These are phyloP conservation scores for Cladophialophora immunda DNA, from an alignment of 2,329 filamentous ascomycete genomes.

Conservation along the genomic window DNA sequence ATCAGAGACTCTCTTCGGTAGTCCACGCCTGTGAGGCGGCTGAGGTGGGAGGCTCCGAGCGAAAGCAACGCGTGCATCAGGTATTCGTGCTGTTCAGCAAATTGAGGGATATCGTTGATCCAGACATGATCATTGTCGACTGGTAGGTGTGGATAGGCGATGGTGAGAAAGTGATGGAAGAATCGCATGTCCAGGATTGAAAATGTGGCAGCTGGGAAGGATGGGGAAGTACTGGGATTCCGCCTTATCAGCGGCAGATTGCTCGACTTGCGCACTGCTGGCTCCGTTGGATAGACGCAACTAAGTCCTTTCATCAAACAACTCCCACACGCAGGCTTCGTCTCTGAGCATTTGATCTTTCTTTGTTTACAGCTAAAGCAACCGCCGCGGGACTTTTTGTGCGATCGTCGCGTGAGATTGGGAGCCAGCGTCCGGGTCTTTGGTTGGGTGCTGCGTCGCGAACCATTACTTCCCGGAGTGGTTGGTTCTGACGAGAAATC, in stretches of 20 bases:
- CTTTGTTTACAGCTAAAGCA: slow-evolving; percentile 53
- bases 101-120: slow-evolving; percentile 72
- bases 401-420: slow-evolving; percentile 42
- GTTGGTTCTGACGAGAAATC: slow-evolving; percentile 27
- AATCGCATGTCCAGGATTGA: slow-evolving; percentile 59
- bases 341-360: slow-evolving; percentile 58
- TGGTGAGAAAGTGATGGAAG: slow-evolving; percentile 62
- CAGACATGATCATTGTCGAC: slow-evolving; percentile 72
- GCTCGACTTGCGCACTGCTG: slow-evolving; percentile 27
- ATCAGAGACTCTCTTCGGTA: slow-evolving; percentile 67
- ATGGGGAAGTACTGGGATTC: slow-evolving; percentile 37
- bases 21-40: slow-evolving; percentile 55
- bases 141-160: slow-evolving; percentile 69
- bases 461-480: slow-evolving; percentile 11
- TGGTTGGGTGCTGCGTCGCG: slow-evolving; percentile 15
- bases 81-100: slow-evolving; percentile 74
- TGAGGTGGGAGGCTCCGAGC: slow-evolving; percentile 69
- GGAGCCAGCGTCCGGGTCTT: slow-evolving; percentile 40
- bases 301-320: slow-evolving; percentile 46
- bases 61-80: slow-evolving; percentile 76
- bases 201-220: slow-evolving; percentile 45
- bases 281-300: slow-evolving; percentile 45
- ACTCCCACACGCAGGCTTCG: slow-evolving; percentile 50
- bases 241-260: slow-evolving; percentile 35
- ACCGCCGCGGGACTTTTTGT: slow-evolving; percentile 53